Conservation (phyloP, 73 alveolate species). For the Diophrys appendiculata region DNA sequence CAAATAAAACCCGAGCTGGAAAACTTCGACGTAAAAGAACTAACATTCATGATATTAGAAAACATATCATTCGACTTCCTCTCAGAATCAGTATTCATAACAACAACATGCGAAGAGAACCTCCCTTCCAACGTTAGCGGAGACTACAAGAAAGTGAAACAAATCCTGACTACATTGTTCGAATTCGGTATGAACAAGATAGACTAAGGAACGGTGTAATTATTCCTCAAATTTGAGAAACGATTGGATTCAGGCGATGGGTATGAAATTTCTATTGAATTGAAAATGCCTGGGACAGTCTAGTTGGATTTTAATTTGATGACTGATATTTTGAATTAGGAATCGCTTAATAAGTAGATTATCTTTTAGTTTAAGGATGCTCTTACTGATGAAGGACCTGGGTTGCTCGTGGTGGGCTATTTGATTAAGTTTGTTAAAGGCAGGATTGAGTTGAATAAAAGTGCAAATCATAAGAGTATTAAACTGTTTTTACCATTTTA, state of each 20-base stretch:
- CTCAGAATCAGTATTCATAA: neutral
- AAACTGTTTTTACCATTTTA: neutral
- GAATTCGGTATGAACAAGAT: neutral
- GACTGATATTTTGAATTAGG: neutral
- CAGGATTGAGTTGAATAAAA: neutral
- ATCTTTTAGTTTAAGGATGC: neutral
- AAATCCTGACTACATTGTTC: neutral
- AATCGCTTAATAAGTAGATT: neutral
- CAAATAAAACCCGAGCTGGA: neutral
- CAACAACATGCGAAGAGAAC: neutral
- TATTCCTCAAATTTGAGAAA: neutral
- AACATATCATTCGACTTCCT: neutral
- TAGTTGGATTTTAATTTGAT: neutral
- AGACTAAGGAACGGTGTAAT: neutral
- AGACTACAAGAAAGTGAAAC: neutral
- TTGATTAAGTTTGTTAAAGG: neutral
- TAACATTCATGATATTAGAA: neutral
- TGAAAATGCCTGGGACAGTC: neutral
- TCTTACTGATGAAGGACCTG: neutral
- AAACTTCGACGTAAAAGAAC: neutral
- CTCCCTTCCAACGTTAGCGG: neutral
- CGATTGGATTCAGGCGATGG: neutral
- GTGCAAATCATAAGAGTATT: neutral
- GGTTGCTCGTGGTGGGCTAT: neutral
- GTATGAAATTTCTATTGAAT: neutral